Evolutionary conservation across 371 early-diverging fungal genomes (phyloP).

Genomic region (Nematocida sp.): DNA sequence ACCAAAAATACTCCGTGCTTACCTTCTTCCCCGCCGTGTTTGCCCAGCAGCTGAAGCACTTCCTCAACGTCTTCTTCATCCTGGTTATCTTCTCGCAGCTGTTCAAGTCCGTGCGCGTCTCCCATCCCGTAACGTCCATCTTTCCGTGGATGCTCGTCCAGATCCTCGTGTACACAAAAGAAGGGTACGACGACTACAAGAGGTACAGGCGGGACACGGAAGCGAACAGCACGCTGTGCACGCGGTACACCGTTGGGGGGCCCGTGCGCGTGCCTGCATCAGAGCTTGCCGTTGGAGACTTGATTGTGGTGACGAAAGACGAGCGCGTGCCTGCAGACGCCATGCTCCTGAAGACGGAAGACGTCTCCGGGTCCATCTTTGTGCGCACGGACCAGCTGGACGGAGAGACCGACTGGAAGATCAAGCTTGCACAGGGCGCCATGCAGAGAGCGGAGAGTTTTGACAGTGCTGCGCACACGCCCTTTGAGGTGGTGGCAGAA

Average conservation of each 20-base stretch:
- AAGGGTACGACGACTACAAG: constrained; percentile 84
- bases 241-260: constrained; percentile 67
- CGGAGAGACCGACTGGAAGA: constrained; percentile 98
- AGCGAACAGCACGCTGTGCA: constrained; percentile 78
- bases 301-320: constrained; percentile 78
- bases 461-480: constrained; percentile 7
- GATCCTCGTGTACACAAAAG: constrained; percentile 81
- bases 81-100: constrained; percentile 85
- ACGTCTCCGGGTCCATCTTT: constrained; percentile 77
- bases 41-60: constrained; percentile 75
- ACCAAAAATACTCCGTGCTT: constrained; percentile 84
- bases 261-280: constrained; percentile 70
- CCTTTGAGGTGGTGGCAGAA: constrained; percentile 68
- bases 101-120: constrained; percentile 69
- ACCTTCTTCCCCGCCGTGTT: constrained; percentile 82
- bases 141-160: constrained; percentile 87
- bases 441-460: not conserved
- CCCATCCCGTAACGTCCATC: constrained; percentile 82
- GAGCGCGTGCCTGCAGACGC: constrained; percentile 86
- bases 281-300: constrained; percentile 81
- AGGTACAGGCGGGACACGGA: constrained; percentile 75
- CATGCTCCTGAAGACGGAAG: constrained; percentile 70
- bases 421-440: constrained; percentile 64
- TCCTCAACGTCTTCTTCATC: constrained; percentile 90
- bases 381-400: constrained; percentile 96